A percentile compares a stretch with the other conserved stretches of the same genome.
Conservation (phyloP, 1,139 yeast genomes). For the Pichia sp. region DNA sequence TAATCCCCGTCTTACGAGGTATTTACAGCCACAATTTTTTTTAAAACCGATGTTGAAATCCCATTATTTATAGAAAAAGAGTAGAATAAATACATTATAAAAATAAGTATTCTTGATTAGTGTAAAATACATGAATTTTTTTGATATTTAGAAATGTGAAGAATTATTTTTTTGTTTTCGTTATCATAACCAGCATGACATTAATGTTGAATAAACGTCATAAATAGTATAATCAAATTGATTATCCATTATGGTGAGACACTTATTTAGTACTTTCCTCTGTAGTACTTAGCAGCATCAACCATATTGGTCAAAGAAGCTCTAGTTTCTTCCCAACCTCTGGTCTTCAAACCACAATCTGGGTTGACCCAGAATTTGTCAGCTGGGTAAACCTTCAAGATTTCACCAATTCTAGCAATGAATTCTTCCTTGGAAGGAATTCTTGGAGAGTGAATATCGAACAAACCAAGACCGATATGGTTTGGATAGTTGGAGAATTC, state of each 20-base stretch:
- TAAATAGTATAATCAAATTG: background rate
- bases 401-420: conserved; percentile 86
- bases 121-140: conserved; percentile 15
- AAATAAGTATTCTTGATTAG: conserved; percentile 8
- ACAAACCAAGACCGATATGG: conserved; percentile 98
- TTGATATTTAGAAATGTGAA: conserved; percentile 3
- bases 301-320: conserved; percentile 95
- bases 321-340: conserved; percentile 65
- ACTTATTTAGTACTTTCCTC: conserved; percentile 46
- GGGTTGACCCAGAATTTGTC: conserved; percentile 99
- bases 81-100: conserved; percentile 22
- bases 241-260: conserved; percentile 9
- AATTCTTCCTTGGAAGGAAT: conserved; percentile 97
- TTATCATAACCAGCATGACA: conserved; percentile 38
- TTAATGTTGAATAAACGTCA: conserved; percentile 68
- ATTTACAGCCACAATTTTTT: background rate
- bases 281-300: conserved; percentile 95
- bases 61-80: conserved; percentile 29
- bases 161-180: conserved; percentile 8
- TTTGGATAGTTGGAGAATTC: conserved; percentile 98
- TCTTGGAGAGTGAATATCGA: conserved; percentile 99
- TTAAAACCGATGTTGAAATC: conserved; percentile 38
- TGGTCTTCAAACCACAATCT: conserved; percentile 97
- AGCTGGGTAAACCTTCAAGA: conserved; percentile 95
- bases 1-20: too few species aligned